A percentile compares a stretch with the other conserved stretches of the same genome.
Evolutionary conservation across 2,329 filamentous ascomycete species (phyloP).

Genomic region (Sordariomycetes sp.): DNA sequence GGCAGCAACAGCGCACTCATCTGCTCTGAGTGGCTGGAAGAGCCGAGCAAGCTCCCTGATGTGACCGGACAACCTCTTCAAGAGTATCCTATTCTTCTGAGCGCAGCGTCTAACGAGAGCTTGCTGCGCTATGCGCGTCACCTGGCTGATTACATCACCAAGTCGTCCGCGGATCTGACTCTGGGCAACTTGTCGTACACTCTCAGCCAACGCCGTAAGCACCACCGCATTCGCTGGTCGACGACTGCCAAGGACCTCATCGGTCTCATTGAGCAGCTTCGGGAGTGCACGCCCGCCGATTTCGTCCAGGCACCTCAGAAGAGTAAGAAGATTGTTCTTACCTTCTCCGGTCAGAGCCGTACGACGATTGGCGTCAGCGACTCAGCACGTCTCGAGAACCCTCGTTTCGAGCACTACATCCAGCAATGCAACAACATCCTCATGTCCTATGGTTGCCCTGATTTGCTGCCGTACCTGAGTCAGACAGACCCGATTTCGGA

Average conservation of each 20-base stretch:
- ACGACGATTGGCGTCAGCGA: background rate
- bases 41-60: background rate
- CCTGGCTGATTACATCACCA: conserved; percentile 5
- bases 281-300: background rate
- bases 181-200: conserved; percentile 8
- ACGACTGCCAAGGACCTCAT: conserved; percentile 4
- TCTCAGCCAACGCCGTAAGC: conserved; percentile 8
- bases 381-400: background rate
- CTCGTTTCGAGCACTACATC: background rate
- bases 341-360: background rate
- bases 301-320: background rate
- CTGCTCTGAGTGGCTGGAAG: conserved; percentile 7
- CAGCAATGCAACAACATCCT: conserved; percentile 1
- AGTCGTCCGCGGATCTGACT: conserved; percentile 1
- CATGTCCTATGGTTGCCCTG: background rate
- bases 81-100: conserved; percentile 7
- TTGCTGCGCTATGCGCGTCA: conserved; percentile 4
- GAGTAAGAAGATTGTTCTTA: background rate
- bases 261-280: conserved; percentile 3
- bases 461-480: background rate
- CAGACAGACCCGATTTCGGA: background rate
- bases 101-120: conserved; percentile 6
- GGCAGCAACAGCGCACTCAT: conserved; percentile 21
- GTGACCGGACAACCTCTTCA: background rate
- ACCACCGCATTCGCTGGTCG: conserved; percentile 8